Base-by-base conservation (phyloP, 176 grass and related monocot species). In the Neostapfia colusana region DNA sequence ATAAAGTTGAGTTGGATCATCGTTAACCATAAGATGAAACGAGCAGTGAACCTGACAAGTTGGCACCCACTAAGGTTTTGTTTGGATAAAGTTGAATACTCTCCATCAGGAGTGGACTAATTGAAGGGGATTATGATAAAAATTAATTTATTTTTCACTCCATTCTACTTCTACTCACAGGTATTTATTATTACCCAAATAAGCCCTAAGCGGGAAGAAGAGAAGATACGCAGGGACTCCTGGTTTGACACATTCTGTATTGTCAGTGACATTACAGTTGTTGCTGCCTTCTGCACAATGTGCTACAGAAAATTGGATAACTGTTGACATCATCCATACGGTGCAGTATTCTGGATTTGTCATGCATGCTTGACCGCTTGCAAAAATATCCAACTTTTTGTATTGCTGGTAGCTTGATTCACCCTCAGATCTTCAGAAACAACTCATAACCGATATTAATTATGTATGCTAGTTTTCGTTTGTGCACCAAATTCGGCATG, bases 1-100 rank as follows among this genome's bases (percentile, higher is more conserved):
- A 46, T 86, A 44, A 81, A 70, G 65, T 63, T 86, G 45, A 86
- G 84, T 50, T 86, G 84, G 84, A 86, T 81, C 35, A 37, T 86
- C 21, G 20, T 86, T 64, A 76, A 81, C 65, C 56, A 5, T n/a
- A 76, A 76, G 78, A 76, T 56, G 72, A 81, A 76, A 65, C 43
- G 72, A 13, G 78, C 84, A 6, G 84, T 86, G 57, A 86, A 86
- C 72, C 72, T 86, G 10, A 75, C 84, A 3, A 77, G 78, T 28
- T 86, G 78, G 84, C 71, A 54, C 27, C 78, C 78, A 2, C 57
- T 81, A 20, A 31, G 78, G 56, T 27, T 86, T 86, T 6, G 65
- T 86, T 17, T 63, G n/a, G n/a, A n/a, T n/a, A n/a, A n/a, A n/a
- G n/a, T n/a, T n/a, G n/a, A n/a, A n/a, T n/a, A n/a, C n/a, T n/a